These are phyloP conservation scores for Triticum monococcum DNA, from an alignment of 176 grass and related monocot species.

Conservation along the genomic window DNA sequence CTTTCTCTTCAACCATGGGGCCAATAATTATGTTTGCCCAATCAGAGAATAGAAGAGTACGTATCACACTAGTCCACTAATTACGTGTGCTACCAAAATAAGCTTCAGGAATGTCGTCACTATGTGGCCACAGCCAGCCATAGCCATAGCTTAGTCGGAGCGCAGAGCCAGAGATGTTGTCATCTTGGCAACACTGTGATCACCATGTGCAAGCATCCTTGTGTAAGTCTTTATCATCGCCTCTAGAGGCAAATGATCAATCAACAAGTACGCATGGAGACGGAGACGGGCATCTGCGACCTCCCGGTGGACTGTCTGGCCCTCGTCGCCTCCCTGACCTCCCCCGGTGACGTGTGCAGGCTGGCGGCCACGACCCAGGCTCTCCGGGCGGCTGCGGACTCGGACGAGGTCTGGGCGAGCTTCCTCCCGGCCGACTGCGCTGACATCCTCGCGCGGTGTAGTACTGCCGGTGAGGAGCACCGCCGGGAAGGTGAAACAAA, in stretches of 20 bases:
- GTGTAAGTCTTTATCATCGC: neutral
- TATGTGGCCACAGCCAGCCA: neutral
- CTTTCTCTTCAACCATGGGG: too few species aligned
- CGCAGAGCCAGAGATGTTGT: neutral
- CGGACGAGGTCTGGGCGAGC: neutral
- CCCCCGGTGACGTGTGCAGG: neutral
- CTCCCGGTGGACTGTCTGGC: neutral
- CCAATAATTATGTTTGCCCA: too few species aligned
- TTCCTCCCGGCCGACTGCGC: neutral
- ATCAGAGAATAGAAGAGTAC: too few species aligned
- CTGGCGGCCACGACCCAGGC: neutral
- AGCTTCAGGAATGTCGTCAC: neutral
- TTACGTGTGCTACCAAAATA: too few species aligned
- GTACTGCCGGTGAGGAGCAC: neutral
- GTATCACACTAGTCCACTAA: too few species aligned
- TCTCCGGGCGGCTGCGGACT: neutral
- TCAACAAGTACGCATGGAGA: neutral
- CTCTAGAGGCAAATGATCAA: neutral
- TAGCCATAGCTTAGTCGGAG: too few species aligned
- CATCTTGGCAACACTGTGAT: neutral
- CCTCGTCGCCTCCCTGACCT: neutral
- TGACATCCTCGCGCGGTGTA: neutral
- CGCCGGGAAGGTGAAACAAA: neutral
- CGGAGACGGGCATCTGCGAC: neutral
- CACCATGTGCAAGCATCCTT: neutral